Base-by-base conservation (phyloP, 345 rosid genomes). In the Physaria fendleri region DNA sequence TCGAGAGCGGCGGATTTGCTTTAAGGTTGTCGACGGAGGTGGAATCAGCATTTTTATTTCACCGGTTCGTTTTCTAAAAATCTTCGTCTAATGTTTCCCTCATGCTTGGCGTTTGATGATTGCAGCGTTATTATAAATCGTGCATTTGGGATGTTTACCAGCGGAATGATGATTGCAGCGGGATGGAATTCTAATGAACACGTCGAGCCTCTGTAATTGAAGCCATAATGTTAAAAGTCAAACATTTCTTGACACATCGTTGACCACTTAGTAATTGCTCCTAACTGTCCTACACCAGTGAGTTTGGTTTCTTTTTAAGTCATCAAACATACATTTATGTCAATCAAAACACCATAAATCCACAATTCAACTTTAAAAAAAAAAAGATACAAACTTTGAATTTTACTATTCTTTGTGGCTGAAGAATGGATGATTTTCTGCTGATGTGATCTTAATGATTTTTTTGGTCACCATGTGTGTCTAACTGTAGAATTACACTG, bases 1-100 rank as follows among this genome's bases (percentile, higher is more conserved):
- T 30, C 12, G 14, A 10, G 25, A 58, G 4, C 59, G 39, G 39
- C 23, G 60, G 47, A 17, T 16, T 41, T 5, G 4, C 11, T 18
- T 55, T 0, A 21, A n/a, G 18, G 11, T 39, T 11, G 11, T 39
- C 35, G 33, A 9, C 13, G 47, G 56, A 60, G 67, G 49, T 61
- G 42, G 62, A 37, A 13, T 40, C 62, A 68, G 73, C 49, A 52
- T 25, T 40, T 2, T 60, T 42, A 34, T 42, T 54, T 37, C 59
- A 59, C 61, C 66, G 67, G 73, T 68, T 68, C 56, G 68, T 29
- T 45, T 12, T 49, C 18, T 5, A 2, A 0, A 0, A 2, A 42
- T 10, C 40, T n/a, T n/a, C n/a, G n/a, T n/a, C n/a, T n/a, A n/a
- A n/a, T n/a, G n/a, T n/a, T n/a, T n/a, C n/a, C n/a, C n/a, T n/a